Percentiles rank a stretch among this genome's conserved stretches.
Evolutionary conservation across 352 stramenopile species (phyloP).

Genomic region (Phytophthora rubi): DNA sequence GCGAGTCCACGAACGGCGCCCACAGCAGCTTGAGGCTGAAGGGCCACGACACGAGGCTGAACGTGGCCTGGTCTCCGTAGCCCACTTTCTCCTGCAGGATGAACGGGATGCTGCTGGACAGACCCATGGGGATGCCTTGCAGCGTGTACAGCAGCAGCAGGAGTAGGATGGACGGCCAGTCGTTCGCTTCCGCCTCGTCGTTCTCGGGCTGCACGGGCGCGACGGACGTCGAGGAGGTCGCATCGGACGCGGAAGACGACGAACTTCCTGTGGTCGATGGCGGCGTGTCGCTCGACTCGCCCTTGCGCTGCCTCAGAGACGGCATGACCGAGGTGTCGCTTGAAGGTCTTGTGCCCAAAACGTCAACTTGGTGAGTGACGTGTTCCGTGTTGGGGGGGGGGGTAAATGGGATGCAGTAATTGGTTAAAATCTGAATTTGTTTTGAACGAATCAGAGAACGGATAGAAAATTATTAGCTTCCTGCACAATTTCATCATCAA

Average conservation of each 20-base stretch:
- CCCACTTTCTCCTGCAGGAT: constrained; percentile 98
- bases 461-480: background rate
- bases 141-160: constrained; percentile 98
- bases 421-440: constrained; percentile 18
- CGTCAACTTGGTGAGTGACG: constrained; percentile 36
- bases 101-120: constrained; percentile 98
- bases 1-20: constrained; percentile 97
- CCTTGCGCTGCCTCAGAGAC: constrained; percentile 50
- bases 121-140: constrained; percentile 98
- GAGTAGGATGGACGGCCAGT: constrained; percentile 89
- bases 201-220: constrained; percentile 15
- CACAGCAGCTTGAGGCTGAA: constrained; percentile 99
- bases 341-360: background rate
- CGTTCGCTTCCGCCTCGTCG: constrained; percentile 52
- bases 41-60: constrained; percentile 97
- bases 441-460: constrained; percentile 12
- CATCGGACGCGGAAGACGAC: constrained; percentile 28
- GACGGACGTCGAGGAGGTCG: constrained; percentile 10
- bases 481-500: constrained; percentile 7
- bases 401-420: constrained; percentile 1
- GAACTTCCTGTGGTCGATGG: constrained; percentile 23
- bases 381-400: constrained; percentile 21
- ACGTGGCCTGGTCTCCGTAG: constrained; percentile 98
- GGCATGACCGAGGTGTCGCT: constrained; percentile 26
- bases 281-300: background rate